A percentile compares a stretch with the other conserved stretches of the same genome.
Evolutionary conservation across 108 stramenopile species (phyloP).

Genomic region (Pseudonitzschia multistriata): DNA sequence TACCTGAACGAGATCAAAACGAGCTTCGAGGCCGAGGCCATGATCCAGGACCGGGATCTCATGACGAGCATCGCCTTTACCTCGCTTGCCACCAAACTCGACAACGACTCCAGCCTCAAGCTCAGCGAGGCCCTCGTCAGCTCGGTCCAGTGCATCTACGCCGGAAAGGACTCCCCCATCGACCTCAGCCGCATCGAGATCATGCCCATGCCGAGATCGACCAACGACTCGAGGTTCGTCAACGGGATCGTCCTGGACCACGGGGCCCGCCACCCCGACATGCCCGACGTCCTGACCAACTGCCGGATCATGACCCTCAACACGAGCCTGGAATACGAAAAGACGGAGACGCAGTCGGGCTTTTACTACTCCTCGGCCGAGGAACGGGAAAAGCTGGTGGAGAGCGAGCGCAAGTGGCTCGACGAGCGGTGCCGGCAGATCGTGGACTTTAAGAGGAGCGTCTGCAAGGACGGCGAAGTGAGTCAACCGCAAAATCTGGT

Average conservation of each 20-base stretch:
- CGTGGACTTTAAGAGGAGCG: slow-evolving; percentile 94
- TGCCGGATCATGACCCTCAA: slow-evolving; percentile 98
- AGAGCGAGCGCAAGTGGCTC: slow-evolving; percentile 95
- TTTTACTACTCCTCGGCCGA: slow-evolving; percentile 96
- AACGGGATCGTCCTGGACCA: slow-evolving; percentile 99
- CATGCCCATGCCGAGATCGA: slow-evolving; percentile 89
- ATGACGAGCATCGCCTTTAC: slow-evolving; percentile 86
- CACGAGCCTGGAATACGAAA: slow-evolving; percentile 98
- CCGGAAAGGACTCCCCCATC: slow-evolving; percentile 49
- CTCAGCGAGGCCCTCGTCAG: slow-evolving; percentile 84
- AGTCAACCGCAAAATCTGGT: slow-evolving; percentile 11
- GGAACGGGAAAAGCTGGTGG: slow-evolving; percentile 97
- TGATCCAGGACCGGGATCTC: slow-evolving; percentile 83
- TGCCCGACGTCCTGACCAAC: slow-evolving; percentile 92
- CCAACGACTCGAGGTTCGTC: slow-evolving; percentile 82
- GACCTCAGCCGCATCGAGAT: slow-evolving; percentile 99
- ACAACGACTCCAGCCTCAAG: slow-evolving; percentile 71
- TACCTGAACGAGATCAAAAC: slow-evolving; percentile 86
- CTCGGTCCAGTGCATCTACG: slow-evolving; percentile 86
- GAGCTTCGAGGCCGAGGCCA: slow-evolving; percentile 25
- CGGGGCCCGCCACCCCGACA: slow-evolving; percentile 98
- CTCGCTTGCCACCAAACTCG: slow-evolving; percentile 93
- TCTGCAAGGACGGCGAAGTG: slow-evolving; percentile 84
- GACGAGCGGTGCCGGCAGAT: slow-evolving; percentile 95
- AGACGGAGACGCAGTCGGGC: slow-evolving; percentile 95